Evolutionary conservation across 2,329 filamentous ascomycete genomes (phyloP), one percentile per base, ranked within the genome.

Genomic region (Clarireedia homoeocarpa): DNA sequence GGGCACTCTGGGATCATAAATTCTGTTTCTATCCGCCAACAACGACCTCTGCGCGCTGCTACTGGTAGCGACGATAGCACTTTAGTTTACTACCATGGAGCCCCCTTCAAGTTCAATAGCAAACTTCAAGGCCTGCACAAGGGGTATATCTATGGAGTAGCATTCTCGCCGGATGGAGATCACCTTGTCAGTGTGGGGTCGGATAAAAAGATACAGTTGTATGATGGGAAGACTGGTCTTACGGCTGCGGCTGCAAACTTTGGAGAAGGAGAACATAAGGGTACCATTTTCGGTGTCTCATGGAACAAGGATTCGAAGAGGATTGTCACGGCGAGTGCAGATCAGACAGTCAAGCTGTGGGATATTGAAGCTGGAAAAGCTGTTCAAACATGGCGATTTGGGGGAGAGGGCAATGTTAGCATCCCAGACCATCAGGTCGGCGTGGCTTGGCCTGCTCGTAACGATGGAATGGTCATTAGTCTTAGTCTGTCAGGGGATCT

Each of bases 271-370:
- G 85, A 84, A 62, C 94, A 99, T 71, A 92, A 85, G 5, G 94
- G 94, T 48, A 95, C 90, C 69, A 94, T 99, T 57, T 95, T 96
- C 68, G 86, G 86, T 23, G 84, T 97, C 5, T 90, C 89, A 17
- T 99, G 94, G 94, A 82, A 89, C 1, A 83, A 83, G 59, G 91
- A 97, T 70, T 91, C 90, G 26, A 91, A 85, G 68, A 84, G 83
- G 64, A 84, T 99, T 62, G 92, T 89, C 27, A 99, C 94, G 1
- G 89, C 91, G 15, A 95, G 91, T 66, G 92, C 90, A 7, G 94
- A 99, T 70, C 90, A 94, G 73, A 96, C 91, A 0, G 89, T 99
- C 55, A 91, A 91, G 71, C 80, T 96, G 26, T 99, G 94, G 94
- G 91, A 97, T 67, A 84, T 83, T 2, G 89, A 95, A 68, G 78